These are phyloP conservation scores for Butyriboletus pseudospeciosus DNA, from an alignment of 1,284 basidiomycete species.

Conservation along the genomic window DNA sequence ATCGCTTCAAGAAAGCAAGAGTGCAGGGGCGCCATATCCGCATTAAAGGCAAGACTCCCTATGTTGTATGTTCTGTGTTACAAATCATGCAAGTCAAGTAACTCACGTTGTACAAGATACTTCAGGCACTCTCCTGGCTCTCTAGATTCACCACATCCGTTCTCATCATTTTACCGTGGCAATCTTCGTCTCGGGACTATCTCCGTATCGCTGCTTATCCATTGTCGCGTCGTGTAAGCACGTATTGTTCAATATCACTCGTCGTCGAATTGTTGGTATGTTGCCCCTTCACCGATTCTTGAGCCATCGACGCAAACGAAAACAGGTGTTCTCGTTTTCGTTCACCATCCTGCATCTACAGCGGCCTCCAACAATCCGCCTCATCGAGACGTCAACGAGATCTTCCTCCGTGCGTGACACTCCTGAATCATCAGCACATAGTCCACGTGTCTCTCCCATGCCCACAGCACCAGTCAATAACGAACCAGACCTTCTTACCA, in stretches of 20 bases:
- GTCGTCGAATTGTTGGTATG: conserved; percentile 54
- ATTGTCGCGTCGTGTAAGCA: conserved; percentile 33
- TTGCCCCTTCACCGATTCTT: conserved; percentile 9
- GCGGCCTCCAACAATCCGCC: conserved; percentile 61
- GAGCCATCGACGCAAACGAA: conserved; percentile 6
- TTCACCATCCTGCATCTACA: conserved; percentile 54
- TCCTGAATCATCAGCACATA: conserved; percentile 26
- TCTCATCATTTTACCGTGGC: conserved; percentile 43
- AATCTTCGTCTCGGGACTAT: conserved; percentile 38
- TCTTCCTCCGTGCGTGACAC: conserved; percentile 36
- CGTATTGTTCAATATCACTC: conserved; percentile 45
- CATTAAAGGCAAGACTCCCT: conserved; percentile 55
- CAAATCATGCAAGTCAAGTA: neutral
- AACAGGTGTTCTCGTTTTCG: conserved; percentile 49
- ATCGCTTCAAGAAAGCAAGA: conserved; percentile 51
- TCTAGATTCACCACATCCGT: conserved; percentile 51
- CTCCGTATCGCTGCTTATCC: conserved; percentile 37
- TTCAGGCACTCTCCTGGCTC: conserved; percentile 58
- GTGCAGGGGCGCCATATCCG: conserved; percentile 65
- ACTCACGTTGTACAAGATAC: conserved; percentile 37
- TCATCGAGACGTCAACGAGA: conserved; percentile 51
- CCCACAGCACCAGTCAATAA: conserved; percentile 30
- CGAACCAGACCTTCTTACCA: conserved; percentile 58
- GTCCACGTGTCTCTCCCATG: conserved; percentile 25
- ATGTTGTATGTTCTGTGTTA: conserved; percentile 49